A percentile compares a stretch with the other conserved stretches of the same genome.
Conservation (phyloP, 1,139 yeast genomes). For the Hemisphaericaspora xylanilytica region DNA sequence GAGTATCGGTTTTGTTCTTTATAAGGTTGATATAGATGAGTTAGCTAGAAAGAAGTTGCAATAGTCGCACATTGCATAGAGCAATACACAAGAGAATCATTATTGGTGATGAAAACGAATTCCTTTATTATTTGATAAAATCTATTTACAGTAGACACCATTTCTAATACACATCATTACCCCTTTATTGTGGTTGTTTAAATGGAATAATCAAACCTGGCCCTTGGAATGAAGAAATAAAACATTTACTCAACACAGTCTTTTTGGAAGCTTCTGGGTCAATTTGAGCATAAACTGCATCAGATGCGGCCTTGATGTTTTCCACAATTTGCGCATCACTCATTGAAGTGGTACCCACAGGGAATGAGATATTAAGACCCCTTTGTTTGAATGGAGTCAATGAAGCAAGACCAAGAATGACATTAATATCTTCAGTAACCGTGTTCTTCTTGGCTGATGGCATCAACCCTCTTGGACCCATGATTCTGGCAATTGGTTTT, state of each 20-base stretch:
- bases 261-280: slow-evolving; percentile 13
- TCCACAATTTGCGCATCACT: slow-evolving; percentile 71
- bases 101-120: too few relatives aligned
- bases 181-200: slow-evolving; percentile 2
- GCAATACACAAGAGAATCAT: too few relatives aligned
- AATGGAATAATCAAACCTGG: slow-evolving; percentile 15
- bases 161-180: neutral
- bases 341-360: slow-evolving; percentile 78
- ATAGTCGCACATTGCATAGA: too few relatives aligned
- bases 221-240: slow-evolving; percentile 10
- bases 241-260: slow-evolving; percentile 13
- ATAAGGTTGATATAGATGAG: slow-evolving; percentile 10
- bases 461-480: slow-evolving; percentile 91
- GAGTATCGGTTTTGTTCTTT: slow-evolving; percentile 24
- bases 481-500: slow-evolving; percentile 63
- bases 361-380: slow-evolving; percentile 57
- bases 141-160: neutral
- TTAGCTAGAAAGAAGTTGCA: slow-evolving; percentile 2
- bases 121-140: too few relatives aligned
- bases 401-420: slow-evolving; percentile 17
- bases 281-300: slow-evolving; percentile 48
- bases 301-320: slow-evolving; percentile 69
- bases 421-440: slow-evolving; percentile 62
- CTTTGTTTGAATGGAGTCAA: slow-evolving; percentile 72
- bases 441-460: slow-evolving; percentile 88